Percentiles rank a stretch among this genome's conserved stretches.
Evolutionary conservation across 2,329 filamentous ascomycete species (phyloP).

Genomic region (Penicillium crustosum): DNA sequence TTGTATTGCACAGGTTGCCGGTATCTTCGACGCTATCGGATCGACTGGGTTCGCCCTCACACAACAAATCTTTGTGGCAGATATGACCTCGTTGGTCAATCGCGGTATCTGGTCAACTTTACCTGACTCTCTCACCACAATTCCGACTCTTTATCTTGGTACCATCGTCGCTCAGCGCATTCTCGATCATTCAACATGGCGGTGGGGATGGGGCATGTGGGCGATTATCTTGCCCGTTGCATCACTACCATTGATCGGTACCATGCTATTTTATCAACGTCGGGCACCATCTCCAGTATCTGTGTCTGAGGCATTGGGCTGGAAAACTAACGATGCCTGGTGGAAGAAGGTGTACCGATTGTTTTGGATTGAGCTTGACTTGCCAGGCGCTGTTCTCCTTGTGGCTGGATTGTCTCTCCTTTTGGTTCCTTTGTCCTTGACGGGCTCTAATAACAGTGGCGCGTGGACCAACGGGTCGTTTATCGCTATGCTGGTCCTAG

Average conservation of each 20-base stretch:
- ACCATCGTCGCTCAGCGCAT: slow-evolving; percentile 43
- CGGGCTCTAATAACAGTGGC: slow-evolving; percentile 33
- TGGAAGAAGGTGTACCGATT: slow-evolving; percentile 22
- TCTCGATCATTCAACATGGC: slow-evolving; percentile 41
- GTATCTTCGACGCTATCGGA: slow-evolving; percentile 62
- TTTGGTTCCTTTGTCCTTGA: slow-evolving; percentile 42
- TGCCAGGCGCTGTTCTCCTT: slow-evolving; percentile 36
- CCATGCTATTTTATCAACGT: slow-evolving; percentile 35
- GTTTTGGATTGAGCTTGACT: slow-evolving; percentile 33
- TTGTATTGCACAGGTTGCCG: slow-evolving; percentile 35
- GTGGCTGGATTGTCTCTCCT: slow-evolving; percentile 36
- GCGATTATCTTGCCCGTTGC: slow-evolving; percentile 41
- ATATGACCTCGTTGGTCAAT: slow-evolving; percentile 60
- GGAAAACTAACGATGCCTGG: slow-evolving; percentile 8
- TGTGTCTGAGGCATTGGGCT: neutral
- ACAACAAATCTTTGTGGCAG: slow-evolving; percentile 65
- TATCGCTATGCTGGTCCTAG: slow-evolving; percentile 41
- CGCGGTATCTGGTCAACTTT: slow-evolving; percentile 60
- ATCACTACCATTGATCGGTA: slow-evolving; percentile 34
- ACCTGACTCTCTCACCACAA: slow-evolving; percentile 57
- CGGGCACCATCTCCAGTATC: slow-evolving; percentile 14
- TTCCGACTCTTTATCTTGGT: slow-evolving; percentile 55
- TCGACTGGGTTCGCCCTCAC: slow-evolving; percentile 60
- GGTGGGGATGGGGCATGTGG: slow-evolving; percentile 48
- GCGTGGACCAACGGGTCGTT: slow-evolving; percentile 32